Percentiles rank a stretch among this genome's conserved stretches.
phyloP scores from a whole-genome alignment of 1,284 basidiomycete genomes.

The Somion occarium region DNA sequence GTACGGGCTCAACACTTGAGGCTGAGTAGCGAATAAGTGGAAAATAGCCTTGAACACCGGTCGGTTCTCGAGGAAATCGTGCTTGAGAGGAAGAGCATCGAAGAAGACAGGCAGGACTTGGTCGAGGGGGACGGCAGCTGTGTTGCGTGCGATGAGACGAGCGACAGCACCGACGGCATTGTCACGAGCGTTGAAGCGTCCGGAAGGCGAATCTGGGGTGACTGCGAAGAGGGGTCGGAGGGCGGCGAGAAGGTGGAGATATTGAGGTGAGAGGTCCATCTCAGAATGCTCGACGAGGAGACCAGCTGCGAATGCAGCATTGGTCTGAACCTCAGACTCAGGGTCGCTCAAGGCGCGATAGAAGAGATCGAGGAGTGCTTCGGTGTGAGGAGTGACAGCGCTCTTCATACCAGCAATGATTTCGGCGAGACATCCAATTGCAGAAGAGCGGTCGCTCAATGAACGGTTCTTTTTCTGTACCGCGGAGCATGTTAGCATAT shows the following conservation, averaged over 20 bases:
- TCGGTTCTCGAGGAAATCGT: slow-evolving; percentile 87
- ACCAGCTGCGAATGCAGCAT: slow-evolving; percentile 93
- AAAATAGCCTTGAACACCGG: slow-evolving; percentile 91
- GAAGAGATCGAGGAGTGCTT: slow-evolving; percentile 81
- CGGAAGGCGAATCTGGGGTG: slow-evolving; percentile 51
- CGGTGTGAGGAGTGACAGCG: slow-evolving; percentile 84
- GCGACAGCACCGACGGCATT: slow-evolving; percentile 94
- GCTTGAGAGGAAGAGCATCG: slow-evolving; percentile 79
- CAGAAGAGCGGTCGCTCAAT: slow-evolving; percentile 87
- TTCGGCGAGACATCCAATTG: slow-evolving; percentile 93
- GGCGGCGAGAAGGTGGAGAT: slow-evolving; percentile 72
- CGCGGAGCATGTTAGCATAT: slow-evolving; percentile 10
- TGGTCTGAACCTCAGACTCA: slow-evolving; percentile 92
- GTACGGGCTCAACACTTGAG: slow-evolving; percentile 68
- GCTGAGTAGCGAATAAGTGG: slow-evolving; percentile 77
- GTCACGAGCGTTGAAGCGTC: slow-evolving; percentile 84
- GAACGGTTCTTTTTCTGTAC: slow-evolving; percentile 79
- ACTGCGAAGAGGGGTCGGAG: slow-evolving; percentile 84
- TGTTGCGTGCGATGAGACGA: slow-evolving; percentile 85
- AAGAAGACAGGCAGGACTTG: slow-evolving; percentile 87
- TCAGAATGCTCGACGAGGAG: slow-evolving; percentile 89
- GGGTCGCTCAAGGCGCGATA: slow-evolving; percentile 80
- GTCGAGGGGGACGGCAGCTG: slow-evolving; percentile 81
- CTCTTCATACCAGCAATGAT: slow-evolving; percentile 91
- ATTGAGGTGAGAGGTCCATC: slow-evolving; percentile 82